phyloP scores from a whole-genome alignment of 768 basidiomycete genomes.

The Suillus ampliporus region DNA sequence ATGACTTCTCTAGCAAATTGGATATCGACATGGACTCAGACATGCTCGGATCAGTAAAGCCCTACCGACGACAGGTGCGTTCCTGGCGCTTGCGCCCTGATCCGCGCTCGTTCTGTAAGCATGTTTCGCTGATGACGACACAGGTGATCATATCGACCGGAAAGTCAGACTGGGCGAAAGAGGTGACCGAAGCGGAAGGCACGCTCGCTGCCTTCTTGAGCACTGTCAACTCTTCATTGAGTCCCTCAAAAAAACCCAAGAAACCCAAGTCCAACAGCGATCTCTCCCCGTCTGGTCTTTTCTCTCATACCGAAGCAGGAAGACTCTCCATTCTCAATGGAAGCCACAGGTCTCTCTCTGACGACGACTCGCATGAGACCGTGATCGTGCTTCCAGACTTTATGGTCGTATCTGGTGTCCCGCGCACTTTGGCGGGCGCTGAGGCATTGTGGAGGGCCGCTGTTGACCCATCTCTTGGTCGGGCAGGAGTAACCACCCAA shows the following conservation, averaged over 20 bases:
- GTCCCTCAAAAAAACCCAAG: constrained; percentile 16
- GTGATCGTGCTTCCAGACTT: constrained; percentile 94
- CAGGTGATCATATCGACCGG: constrained; percentile 91
- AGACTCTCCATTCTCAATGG: constrained; percentile 82
- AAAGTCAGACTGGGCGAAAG: constrained; percentile 84
- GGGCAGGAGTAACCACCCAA: constrained; percentile 48
- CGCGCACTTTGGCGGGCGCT: constrained; percentile 67
- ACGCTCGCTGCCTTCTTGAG: constrained; percentile 71
- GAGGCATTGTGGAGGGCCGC: constrained; percentile 67
- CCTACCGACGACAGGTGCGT: constrained; percentile 80
- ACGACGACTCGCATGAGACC: constrained; percentile 67
- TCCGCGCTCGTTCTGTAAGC: neutral
- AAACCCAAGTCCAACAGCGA: constrained; percentile 16
- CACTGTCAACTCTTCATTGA: constrained; percentile 18
- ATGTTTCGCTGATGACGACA: constrained; percentile 10
- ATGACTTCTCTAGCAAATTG: constrained; percentile 75
- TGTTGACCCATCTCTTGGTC: constrained; percentile 63
- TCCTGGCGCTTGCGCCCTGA: neutral
- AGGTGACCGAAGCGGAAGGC: constrained; percentile 73
- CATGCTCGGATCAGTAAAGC: constrained; percentile 86
- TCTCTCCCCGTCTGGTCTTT: constrained; percentile 53
- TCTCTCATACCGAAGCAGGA: constrained; percentile 57
- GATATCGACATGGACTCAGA: constrained; percentile 79
- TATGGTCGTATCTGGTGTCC: constrained; percentile 78
- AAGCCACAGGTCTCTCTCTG: constrained; percentile 70